Base-by-base conservation (phyloP, 2,329 filamentous ascomycete genomes). In the Akanthomyces dipterigenus region DNA sequence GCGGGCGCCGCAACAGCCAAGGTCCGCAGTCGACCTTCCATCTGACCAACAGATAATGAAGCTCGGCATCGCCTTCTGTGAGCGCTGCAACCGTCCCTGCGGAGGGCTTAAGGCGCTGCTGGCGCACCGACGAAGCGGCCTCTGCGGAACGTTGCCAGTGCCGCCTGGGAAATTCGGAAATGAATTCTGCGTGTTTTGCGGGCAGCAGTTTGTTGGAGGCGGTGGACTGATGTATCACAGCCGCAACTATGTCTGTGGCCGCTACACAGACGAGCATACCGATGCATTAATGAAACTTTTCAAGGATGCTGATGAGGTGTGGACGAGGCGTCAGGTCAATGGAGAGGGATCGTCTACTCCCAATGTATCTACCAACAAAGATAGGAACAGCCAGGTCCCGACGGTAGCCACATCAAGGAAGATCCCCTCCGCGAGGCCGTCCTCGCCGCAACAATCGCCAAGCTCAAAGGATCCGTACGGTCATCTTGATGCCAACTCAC, bases 231-330 rank as follows among this genome's bases (percentile, higher is more conserved):
- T 71, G 55, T 82, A 82, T 69, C 82, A 84, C 63, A 63, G 68
- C 0, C 70, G 73, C 42, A 76, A 76, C 58, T 67, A 70, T 3
- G 76, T 82, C 3, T 85, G 82, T 64, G 80, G 80, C n/a, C 65
- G 70, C 3, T 76, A 77, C 61, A 64, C 65, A 24, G 53, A 64
- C 3, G 63, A 64, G 9, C 63, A 62, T 46, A 16, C 38, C n/a
- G 34, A 63, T 7, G 28, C 38, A 3, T 7, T 60, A 26, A 28
- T 11, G 7, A 18, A 3, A 3, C 51, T 55, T 12, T 43, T 61
- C 12, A 3, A 7, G 5, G 48, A 45, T 24, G 57, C 57, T 7
- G n/a, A 60, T 5, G 5, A 46, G 3, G 20, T 40, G 31, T 34
- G 31, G 31, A 34, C 8, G 7, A 6, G 7, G 7, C 4, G 31